Base-by-base conservation (phyloP, 495 filamentous ascomycete genomes). In the Penicillium lividum region DNA sequence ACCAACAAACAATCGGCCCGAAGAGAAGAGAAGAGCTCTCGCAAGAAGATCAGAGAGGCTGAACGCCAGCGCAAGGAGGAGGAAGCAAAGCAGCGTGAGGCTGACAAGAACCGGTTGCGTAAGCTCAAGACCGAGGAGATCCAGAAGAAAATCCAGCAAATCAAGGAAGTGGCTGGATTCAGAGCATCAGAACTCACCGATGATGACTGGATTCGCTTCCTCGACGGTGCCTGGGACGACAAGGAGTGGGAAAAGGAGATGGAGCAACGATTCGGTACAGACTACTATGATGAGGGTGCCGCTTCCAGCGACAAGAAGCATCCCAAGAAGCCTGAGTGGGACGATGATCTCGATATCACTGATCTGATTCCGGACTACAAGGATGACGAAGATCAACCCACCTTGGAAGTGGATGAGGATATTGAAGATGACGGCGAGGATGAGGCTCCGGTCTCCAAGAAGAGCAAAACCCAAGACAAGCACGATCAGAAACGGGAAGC, bases 331-430 rank as follows among this genome's bases (percentile, higher is more conserved):
- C 94, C 94, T 18, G 90, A 86, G 54, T 98, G 92, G 90, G 89
- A 96, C 57, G 91, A 97, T 63, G 94, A 98, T 65, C 97, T 98
- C 65, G 92, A 96, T 65, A 97, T 98, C 75, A 89, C 86, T 29
- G 93, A 98, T 69, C 74, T 98, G 30, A 74, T 97, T 40, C 92
- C 92, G 3, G 91, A 94, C 57, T 97, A 95, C 66, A 84, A 82
- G 11, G 79, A 90, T 13, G 86, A 86, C 7, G 86, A 86, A 16
- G 80, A 16, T 11, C 74, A 80, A 53, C 83, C 86, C 25, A 67
- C 72, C 0, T 71, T 88, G 47, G 75, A 77, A 3, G 82, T 84
- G 3, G 81, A 86, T 53, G 73, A 76, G 22, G 79, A 82, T 5
- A 73, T 75, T 34, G 73, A 75, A 18, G 77, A 81, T 30, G 79